Evolutionary conservation across 306 rosid species (phyloP).

Genomic region (Notholithocarpus densiflorus): DNA sequence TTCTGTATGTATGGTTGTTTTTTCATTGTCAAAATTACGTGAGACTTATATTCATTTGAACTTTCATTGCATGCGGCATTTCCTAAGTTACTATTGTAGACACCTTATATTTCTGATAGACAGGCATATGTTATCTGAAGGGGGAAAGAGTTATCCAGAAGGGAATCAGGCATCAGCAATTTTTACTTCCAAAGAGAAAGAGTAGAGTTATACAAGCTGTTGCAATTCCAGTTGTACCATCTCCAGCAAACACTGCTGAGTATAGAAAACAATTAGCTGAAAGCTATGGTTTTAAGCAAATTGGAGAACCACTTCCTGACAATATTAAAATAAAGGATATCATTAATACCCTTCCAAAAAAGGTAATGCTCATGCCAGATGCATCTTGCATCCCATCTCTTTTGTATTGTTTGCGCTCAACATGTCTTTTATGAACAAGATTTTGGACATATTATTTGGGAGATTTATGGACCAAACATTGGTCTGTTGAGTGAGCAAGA

Average conservation of each 20-base stretch:
- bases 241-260: slow-evolving; percentile 52
- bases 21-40: not conserved
- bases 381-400: slow-evolving; percentile 2
- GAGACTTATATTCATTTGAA: not conserved
- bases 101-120: slow-evolving; percentile 23
- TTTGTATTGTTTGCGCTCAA: not conserved
- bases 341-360: slow-evolving; percentile 76
- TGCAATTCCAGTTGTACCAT: slow-evolving; percentile 63
- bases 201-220: slow-evolving; percentile 54
- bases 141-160: slow-evolving; percentile 33
- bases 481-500: slow-evolving; percentile 4
- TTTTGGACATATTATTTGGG: slow-evolving; percentile 1
- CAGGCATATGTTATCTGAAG: slow-evolving; percentile 47
- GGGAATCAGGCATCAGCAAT: slow-evolving; percentile 34
- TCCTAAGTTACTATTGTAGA: not conserved
- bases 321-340: slow-evolving; percentile 68
- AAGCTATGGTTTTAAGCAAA: slow-evolving; percentile 71
- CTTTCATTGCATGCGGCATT: not conserved
- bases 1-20: not conserved
- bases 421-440: not conserved
- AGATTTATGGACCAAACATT: not conserved
- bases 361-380: slow-evolving; percentile 39
- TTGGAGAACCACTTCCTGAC: slow-evolving; percentile 82
- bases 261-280: slow-evolving; percentile 65
- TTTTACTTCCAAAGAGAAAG: slow-evolving; percentile 35